Evolutionary conservation across 306 rosid genomes (phyloP).

Genomic region (Sechiopsis laciniata): DNA sequence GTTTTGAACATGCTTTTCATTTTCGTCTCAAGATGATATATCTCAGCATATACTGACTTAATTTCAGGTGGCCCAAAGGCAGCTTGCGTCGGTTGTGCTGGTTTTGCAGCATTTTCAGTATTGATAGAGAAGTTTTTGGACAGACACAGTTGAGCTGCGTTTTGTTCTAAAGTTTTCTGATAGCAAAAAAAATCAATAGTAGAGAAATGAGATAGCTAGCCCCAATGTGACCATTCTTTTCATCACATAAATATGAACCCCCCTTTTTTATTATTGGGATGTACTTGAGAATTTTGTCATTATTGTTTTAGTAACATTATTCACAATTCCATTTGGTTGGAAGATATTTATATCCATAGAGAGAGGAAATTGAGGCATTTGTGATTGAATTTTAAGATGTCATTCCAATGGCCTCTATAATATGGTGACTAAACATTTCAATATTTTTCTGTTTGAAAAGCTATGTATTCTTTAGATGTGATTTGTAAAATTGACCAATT

Average conservation of each 20-base stretch:
- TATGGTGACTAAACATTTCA: no score
- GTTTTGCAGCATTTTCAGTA: slow-evolving; percentile 87
- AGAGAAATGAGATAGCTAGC: slow-evolving; percentile 19
- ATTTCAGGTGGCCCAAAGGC: slow-evolving; percentile 81
- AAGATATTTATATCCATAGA: background rate
- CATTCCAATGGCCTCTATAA: background rate
- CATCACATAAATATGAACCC: background rate
- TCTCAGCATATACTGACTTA: background rate
- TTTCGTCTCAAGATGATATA: background rate
- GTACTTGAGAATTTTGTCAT: background rate
- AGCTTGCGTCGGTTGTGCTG: slow-evolving; percentile 87
- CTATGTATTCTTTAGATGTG: no score
- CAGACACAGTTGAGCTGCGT: slow-evolving; percentile 47
- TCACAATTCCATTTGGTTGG: slow-evolving; percentile 10
- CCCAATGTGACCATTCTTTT: slow-evolving; percentile 15
- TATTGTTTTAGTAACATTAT: background rate
- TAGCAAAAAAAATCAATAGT: background rate
- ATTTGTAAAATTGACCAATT: no score
- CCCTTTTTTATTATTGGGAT: background rate
- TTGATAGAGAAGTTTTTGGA: slow-evolving; percentile 79
- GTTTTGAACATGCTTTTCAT: background rate
- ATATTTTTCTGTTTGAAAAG: no score
- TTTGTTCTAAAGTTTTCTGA: slow-evolving; percentile 9
- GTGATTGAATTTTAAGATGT: background rate
- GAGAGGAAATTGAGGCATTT: background rate